Percentiles rank a stretch among this genome's conserved stretches.
Conservation (phyloP, 2,329 filamentous ascomycete genomes). For the Aspergillus hiratsukae region DNA sequence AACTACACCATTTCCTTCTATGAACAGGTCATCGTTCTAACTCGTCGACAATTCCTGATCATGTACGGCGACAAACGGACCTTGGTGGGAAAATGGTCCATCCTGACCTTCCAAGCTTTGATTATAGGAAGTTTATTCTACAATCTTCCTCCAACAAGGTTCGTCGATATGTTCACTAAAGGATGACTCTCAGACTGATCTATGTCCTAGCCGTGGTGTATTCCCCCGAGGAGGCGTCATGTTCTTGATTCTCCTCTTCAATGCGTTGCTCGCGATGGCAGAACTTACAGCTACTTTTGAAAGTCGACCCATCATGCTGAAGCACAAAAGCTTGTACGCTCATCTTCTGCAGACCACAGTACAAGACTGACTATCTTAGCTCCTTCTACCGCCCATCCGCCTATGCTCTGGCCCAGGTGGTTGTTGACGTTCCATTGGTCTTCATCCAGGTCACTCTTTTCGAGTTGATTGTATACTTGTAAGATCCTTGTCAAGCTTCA, state of each 20-base stretch:
- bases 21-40: conserved; percentile 49
- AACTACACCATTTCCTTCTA: conserved; percentile 51
- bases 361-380: conserved; percentile 21
- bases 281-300: conserved; percentile 59
- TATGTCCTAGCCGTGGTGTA: conserved; percentile 42
- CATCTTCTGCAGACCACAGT: not conserved
- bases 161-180: not conserved
- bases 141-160: conserved; percentile 49
- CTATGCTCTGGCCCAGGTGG: conserved; percentile 55
- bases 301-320: conserved; percentile 61
- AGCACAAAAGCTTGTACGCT: conserved; percentile 61
- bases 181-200: conserved; percentile 1
- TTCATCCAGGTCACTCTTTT: conserved; percentile 57
- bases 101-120: conserved; percentile 43
- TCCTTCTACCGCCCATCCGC: conserved; percentile 63
- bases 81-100: conserved; percentile 49
- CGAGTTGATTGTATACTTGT: conserved; percentile 58
- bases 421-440: conserved; percentile 55
- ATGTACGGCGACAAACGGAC: conserved; percentile 53
- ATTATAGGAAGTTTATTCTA: conserved; percentile 51
- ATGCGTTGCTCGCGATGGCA: conserved; percentile 56
- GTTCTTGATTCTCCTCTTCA: conserved; percentile 61
- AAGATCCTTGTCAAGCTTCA: conserved; percentile 1
- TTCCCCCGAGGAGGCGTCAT: conserved; percentile 59
- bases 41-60: conserved; percentile 52